Evolutionary conservation across 768 basidiomycete species (phyloP), one percentile per base, ranked within the genome.

Genomic region (Amanita thiersii): DNA sequence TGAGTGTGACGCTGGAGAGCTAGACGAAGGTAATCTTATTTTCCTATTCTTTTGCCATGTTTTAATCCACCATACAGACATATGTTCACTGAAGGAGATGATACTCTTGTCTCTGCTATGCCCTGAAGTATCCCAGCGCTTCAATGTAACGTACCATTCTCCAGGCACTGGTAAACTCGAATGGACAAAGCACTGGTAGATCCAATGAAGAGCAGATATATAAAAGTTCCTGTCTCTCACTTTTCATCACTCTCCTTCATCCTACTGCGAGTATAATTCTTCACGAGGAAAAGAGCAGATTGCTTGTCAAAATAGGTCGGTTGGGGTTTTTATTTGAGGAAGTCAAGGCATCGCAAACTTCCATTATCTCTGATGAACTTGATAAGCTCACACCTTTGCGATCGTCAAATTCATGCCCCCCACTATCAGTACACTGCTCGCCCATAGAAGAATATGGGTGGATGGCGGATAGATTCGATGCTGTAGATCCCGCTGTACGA

Each of bases 261-360:
- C 31, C 12, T 23, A n/a, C 15, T 20, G 30, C 15, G 19, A 11
- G 0, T 50, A 93, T 91, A 94, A 1, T 99, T 99, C 69, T 99
- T 94, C 72, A 98, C 98, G 96, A 84, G 96, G 37, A 99, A 99
- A 64, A 94, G 96, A 14, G 96, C 96, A 24, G 96, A 99, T 61
- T 89, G 87, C 50, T 71, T 98, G 20, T 93, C 91, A 5, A 99
- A 99, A 66, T 99, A 93, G 94, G 96, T 99, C 9, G 96, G 96
- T 72, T 99, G 2, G 79, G 96, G 1, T 72, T 97, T 29, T 70
- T 98, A 10, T 99, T 99, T 57, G 94, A 98, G 49, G 94, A 98
- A 66, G 96, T 96, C 1, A 76, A 81, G 37, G 80, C 82, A 39
- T 85, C 79, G 39, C 94, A 97, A 53, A 94, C 96, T 0, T 86